phyloP scores from a whole-genome alignment of 371 early-diverging fungal genomes.

The Syncephalastrum contaminatum region DNA sequence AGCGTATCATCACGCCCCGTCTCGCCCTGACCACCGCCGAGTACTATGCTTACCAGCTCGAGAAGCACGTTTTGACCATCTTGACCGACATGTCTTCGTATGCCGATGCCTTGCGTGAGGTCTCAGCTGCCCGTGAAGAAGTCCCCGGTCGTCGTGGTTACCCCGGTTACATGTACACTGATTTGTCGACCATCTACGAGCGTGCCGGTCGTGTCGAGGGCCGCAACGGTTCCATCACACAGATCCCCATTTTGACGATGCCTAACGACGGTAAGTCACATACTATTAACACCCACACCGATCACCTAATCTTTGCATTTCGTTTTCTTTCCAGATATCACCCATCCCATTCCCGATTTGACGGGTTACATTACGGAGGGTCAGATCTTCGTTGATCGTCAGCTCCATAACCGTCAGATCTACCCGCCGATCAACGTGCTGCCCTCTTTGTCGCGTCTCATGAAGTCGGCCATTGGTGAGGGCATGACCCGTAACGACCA shows the following conservation, averaged over 20 bases:
- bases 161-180: conserved; percentile 99
- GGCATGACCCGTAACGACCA: conserved; percentile 99
- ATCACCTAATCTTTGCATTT: not conserved
- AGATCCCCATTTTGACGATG: conserved; percentile 99
- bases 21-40: conserved; percentile 99
- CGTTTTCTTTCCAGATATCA: conserved; percentile 80
- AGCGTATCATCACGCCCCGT: conserved; percentile 99
- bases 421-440: conserved; percentile 99
- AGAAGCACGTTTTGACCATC: conserved; percentile 99
- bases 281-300: not conserved
- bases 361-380: conserved; percentile 99
- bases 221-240: conserved; percentile 99
- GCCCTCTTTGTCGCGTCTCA: conserved; percentile 98
- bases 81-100: conserved; percentile 99
- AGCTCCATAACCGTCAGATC: conserved; percentile 99
- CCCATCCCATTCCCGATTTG: conserved; percentile 99
- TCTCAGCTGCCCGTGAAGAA: conserved; percentile 99
- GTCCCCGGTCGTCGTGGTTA: conserved; percentile 99
- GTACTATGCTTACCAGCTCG: conserved; percentile 99
- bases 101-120: conserved; percentile 99
- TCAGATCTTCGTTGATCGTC: conserved; percentile 99
- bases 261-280: conserved; percentile 94
- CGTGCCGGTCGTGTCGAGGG: conserved; percentile 99
- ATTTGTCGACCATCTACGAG: conserved; percentile 99
- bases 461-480: conserved; percentile 99